These are phyloP conservation scores for Haplosporangium sp. DNA, from an alignment of 371 early-diverging fungal genomes.

Conservation along the genomic window DNA sequence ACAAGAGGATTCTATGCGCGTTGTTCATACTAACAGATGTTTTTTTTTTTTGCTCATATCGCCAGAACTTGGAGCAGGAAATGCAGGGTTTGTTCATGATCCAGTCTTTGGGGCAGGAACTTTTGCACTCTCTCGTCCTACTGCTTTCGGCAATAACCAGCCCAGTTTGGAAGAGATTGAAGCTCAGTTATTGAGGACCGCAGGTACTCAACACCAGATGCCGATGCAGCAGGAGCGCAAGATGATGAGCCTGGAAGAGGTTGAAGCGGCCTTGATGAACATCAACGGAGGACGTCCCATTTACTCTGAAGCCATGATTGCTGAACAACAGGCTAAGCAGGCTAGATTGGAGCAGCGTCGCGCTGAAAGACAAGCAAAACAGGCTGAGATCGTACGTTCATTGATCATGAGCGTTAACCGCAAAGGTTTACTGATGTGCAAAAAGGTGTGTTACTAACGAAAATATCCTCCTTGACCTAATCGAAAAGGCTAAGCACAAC, in stretches of 20 bases:
- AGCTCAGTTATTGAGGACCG: conserved; percentile 61
- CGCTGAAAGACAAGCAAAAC: conserved; percentile 54
- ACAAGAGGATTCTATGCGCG: background rate
- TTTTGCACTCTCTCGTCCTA: conserved; percentile 42
- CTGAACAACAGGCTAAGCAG: conserved; percentile 51
- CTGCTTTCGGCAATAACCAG: conserved; percentile 26
- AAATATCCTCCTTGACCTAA: background rate
- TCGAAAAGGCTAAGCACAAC: conserved; percentile 75
- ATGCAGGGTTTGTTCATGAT: conserved; percentile 37
- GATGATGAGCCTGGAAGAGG: conserved; percentile 75
- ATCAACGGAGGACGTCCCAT: conserved; percentile 55
- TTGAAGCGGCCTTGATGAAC: conserved; percentile 72
- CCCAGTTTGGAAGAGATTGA: conserved; percentile 67
- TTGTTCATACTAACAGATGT: background rate
- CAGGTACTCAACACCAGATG: conserved; percentile 46
- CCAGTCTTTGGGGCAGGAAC: conserved; percentile 49
- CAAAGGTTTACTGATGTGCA: too few relatives aligned
- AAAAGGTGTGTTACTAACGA: too few relatives aligned
- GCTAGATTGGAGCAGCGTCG: conserved; percentile 60
- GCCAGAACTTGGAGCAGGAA: conserved; percentile 25
- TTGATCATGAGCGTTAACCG: too few relatives aligned
- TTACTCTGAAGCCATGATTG: conserved; percentile 52
- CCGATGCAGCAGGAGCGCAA: conserved; percentile 55
- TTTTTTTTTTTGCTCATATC: background rate
- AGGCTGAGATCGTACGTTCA: conserved; percentile 48